Conservation (phyloP, 1,139 yeast species). For the Candida frijolesensis region DNA sequence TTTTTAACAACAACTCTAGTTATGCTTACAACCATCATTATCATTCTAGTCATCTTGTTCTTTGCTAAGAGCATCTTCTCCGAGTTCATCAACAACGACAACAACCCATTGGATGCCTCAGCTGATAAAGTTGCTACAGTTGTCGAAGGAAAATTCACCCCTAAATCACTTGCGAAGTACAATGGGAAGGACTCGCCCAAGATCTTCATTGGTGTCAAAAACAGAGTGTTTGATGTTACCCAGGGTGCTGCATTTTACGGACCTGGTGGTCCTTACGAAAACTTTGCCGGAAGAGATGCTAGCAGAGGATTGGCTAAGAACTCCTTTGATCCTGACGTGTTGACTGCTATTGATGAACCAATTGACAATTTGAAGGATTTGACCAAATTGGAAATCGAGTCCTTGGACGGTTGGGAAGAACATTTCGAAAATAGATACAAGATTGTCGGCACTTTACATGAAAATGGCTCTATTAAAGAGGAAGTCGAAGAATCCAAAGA, state of each 20-base stretch:
- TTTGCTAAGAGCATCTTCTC: constrained; percentile 25
- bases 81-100: constrained; percentile 20
- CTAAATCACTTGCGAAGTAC: constrained; percentile 66
- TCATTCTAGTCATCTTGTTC: constrained; percentile 25
- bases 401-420: constrained; percentile 83
- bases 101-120: constrained; percentile 18
- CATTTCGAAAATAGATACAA: constrained; percentile 81
- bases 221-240: constrained; percentile 84
- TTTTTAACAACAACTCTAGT: not conserved
- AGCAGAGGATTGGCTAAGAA: constrained; percentile 90
- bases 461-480: constrained; percentile 15
- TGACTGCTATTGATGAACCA: constrained; percentile 65
- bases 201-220: constrained; percentile 81
- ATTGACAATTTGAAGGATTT: constrained; percentile 72
- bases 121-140: constrained; percentile 47
- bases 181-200: constrained; percentile 80
- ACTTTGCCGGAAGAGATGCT: constrained; percentile 97
- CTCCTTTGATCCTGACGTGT: constrained; percentile 70
- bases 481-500: not conserved
- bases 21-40: constrained; percentile 29
- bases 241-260: constrained; percentile 88
- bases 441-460: constrained; percentile 59
- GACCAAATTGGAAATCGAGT: constrained; percentile 58
- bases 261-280: constrained; percentile 94
- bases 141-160: constrained; percentile 81